Evolutionary conservation across 495 filamentous ascomycete species (phyloP).

Genomic region (Podospora pseudoanserina): DNA sequence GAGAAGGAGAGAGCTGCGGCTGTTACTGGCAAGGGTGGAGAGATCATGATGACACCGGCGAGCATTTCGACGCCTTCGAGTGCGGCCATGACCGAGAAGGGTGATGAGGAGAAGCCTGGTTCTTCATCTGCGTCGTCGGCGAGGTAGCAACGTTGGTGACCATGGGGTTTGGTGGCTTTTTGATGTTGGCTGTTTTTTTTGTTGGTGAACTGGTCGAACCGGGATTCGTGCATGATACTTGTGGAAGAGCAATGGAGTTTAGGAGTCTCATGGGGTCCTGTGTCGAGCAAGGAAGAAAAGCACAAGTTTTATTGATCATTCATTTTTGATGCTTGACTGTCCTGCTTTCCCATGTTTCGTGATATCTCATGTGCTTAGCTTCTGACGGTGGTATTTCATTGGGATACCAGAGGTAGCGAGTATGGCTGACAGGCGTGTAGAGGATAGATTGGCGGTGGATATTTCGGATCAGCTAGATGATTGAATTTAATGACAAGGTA

Average conservation of each 20-base stretch:
- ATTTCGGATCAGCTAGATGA: background rate
- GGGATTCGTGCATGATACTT: background rate
- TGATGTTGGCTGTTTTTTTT: background rate
- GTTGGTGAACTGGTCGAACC: background rate
- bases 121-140: background rate
- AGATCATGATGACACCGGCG: background rate
- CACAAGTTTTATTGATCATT: background rate
- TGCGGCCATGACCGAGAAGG: constrained; percentile 2
- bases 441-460: background rate
- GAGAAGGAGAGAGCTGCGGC: background rate
- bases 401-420: background rate
- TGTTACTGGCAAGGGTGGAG: background rate
- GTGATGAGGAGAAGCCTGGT: background rate
- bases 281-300: background rate
- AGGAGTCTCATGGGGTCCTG: background rate
- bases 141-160: background rate
- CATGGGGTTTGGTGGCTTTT: background rate
- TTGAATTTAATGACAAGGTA: background rate
- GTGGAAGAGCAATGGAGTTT: background rate
- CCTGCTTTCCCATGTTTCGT: background rate
- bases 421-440: background rate
- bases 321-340: background rate
- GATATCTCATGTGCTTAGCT: background rate
- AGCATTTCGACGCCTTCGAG: background rate
- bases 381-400: background rate